A percentile compares a stretch with the other conserved stretches of the same genome.
phyloP scores from a whole-genome alignment of 2,329 filamentous ascomycete genomes.

The Fusarium torulosum region DNA sequence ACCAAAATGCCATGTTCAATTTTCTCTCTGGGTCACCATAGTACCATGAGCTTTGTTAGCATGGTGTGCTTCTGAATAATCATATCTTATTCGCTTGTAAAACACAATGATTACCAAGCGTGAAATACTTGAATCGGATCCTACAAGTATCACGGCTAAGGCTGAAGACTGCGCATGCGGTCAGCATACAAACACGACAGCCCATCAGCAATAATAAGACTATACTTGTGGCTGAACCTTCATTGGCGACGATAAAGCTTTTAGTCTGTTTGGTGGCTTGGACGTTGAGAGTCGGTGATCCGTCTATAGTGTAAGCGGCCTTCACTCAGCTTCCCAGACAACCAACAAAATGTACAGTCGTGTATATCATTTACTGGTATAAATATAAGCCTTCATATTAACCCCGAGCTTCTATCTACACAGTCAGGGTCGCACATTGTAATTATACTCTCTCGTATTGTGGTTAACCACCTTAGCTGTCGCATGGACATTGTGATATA shows the following conservation, averaged over 20 bases:
- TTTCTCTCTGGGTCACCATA: slow-evolving; percentile 5
- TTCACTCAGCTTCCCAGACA: background rate
- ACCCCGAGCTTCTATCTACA: no score
- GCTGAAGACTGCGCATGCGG: slow-evolving; percentile 4
- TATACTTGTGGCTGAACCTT: slow-evolving; percentile 6
- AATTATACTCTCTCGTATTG: no score
- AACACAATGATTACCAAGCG: slow-evolving; percentile 8
- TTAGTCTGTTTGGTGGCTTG: background rate
- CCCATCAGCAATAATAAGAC: slow-evolving; percentile 5
- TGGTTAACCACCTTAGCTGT: no score
- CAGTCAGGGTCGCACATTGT: no score
- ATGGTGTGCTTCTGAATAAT: background rate
- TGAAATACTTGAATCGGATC: slow-evolving; percentile 19
- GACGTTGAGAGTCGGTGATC: background rate
- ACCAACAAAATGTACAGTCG: background rate
- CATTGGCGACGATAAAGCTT: background rate
- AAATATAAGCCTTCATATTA: no score
- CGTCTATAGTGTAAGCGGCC: background rate
- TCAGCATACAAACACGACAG: slow-evolving; percentile 14
- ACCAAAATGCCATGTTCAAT: slow-evolving; percentile 1
- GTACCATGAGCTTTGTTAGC: slow-evolving; percentile 5
- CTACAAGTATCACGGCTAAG: slow-evolving; percentile 4
- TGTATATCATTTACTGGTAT: no score
- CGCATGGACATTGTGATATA: accelerated
- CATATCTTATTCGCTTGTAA: slow-evolving; percentile 16